Evolutionary conservation across 306 rosid species (phyloP), one percentile per base, ranked within the genome.

Genomic region (Parietaria judaica): DNA sequence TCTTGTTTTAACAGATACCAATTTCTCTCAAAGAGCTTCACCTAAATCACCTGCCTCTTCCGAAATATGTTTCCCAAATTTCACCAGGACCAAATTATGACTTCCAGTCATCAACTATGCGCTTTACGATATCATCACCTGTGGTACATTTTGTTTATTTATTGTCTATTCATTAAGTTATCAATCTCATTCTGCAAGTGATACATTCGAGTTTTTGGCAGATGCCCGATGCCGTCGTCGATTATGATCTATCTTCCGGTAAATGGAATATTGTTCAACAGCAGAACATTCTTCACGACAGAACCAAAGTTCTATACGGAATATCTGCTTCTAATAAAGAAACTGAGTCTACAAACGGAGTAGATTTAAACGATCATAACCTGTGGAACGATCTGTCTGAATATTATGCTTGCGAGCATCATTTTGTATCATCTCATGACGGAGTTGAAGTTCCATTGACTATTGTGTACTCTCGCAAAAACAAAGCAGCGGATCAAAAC

Each of bases 151-250:
- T 51, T 61, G 34, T 13, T 68, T 44, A 35, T 62, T 64, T 34
- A 36, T 51, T 58, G 51, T 38, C 37, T 56, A 43, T 5, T 41
- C 7, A 41, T 5, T 41, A 41, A 41, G 9, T 41, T 8, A 5
- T 41, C 6, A 41, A 41, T 41, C 1, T 41, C 11, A 49, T 49
- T 49, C 1, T 9, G 13, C 14, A 38, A 16, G 31, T 51, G 14
- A 6, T 7, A 50, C 10, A 13, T 36, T 31, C 14, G 47, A 14
- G 14, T 6, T 50, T 49, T 73, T 72, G 74, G 66, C 94, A 94
- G 95, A 94, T 86, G 97, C 99, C 99, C 3, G 95, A 88, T 86
- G 94, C 95, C 43, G 85, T 88, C 58, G 94, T 94, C 58, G 99
- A 94, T 79, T 94, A 92, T 79, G 89, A 92, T 74, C 86, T 88